Evolutionary conservation across 208 protist species (phyloP).

Genomic region (Crithidia bombi): DNA sequence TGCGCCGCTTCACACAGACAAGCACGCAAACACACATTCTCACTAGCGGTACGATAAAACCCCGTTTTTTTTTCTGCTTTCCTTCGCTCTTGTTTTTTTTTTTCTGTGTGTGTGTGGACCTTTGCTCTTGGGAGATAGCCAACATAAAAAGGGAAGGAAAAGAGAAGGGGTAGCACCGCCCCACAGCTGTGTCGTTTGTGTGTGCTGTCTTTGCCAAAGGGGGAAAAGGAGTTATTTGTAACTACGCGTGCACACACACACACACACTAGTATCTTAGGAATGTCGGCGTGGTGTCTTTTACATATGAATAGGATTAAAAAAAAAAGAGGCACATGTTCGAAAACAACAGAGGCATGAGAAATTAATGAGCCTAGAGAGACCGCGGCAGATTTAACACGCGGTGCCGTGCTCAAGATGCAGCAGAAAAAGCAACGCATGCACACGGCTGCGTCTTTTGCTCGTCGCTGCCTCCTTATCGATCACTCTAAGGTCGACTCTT

Average conservation of each 20-base stretch:
- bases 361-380: too few species aligned
- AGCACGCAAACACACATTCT: neutral
- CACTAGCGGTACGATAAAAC: neutral
- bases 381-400: too few species aligned
- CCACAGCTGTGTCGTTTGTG: too few species aligned
- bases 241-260: neutral
- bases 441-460: too few species aligned
- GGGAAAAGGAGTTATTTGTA: constrained; percentile 5
- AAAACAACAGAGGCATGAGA: constrained; percentile 1
- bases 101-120: too few species aligned
- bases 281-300: constrained; percentile 23
- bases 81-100: neutral
- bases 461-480: too few species aligned
- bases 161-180: neutral
- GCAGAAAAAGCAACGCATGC: too few species aligned
- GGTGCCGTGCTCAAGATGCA: neutral
- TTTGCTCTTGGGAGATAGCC: too few species aligned
- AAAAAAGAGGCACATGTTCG: constrained; percentile 5
- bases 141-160: neutral
- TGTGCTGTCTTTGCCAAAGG: constrained; percentile 1
- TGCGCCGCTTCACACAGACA: neutral
- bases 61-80: neutral
- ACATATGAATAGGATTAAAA: constrained; percentile 25
- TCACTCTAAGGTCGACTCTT: too few species aligned
- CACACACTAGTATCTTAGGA: constrained; percentile 28